Conservation (phyloP, 176 grass and related monocot genomes). For the Lolium multiflorum region DNA sequence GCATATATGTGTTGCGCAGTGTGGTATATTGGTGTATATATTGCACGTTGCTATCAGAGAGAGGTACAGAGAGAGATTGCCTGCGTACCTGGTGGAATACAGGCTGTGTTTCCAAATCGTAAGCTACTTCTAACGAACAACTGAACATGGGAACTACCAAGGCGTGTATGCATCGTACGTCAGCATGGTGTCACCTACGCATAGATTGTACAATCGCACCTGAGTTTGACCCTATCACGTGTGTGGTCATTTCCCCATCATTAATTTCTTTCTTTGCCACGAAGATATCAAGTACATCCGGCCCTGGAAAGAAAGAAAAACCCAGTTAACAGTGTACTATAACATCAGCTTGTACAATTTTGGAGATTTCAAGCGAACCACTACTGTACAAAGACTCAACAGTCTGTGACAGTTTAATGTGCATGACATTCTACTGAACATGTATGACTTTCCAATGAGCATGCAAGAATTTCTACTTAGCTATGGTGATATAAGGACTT, state of each 20-base stretch:
- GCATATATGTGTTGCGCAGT: neutral
- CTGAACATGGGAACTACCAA: neutral
- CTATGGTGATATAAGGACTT: neutral
- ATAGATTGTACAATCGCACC: neutral
- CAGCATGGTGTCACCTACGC: neutral
- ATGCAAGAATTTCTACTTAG: neutral
- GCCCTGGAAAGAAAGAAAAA: too few relatives aligned
- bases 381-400: too few relatives aligned
- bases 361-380: too few relatives aligned
- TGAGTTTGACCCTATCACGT: too few relatives aligned
- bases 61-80: neutral
- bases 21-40: neutral
- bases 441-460: neutral
- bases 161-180: neutral
- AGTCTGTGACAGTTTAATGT: too few relatives aligned
- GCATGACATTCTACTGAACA: neutral
- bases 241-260: too few relatives aligned
- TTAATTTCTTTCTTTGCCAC: too few relatives aligned
- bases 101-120: neutral
- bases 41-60: conserved; percentile 35
- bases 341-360: too few relatives aligned
- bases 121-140: neutral
- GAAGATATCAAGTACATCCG: too few relatives aligned
- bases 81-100: neutral
- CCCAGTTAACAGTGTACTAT: too few relatives aligned